Conservation (phyloP, 305 asterid genomes). For the Andrographis paniculata region DNA sequence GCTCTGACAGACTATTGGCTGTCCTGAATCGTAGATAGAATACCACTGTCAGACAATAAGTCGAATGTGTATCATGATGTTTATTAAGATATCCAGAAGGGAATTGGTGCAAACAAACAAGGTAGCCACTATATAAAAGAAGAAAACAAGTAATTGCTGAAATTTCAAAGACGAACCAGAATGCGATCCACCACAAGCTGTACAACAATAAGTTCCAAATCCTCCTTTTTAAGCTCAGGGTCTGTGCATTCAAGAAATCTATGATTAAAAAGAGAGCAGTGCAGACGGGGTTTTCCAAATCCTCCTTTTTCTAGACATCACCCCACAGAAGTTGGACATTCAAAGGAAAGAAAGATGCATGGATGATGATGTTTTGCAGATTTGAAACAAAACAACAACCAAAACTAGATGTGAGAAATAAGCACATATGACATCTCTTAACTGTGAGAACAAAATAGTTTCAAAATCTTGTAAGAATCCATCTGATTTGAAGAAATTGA, state of each 20-base stretch:
- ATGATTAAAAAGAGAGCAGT: constrained; percentile 4
- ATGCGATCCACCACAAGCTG: constrained; percentile 70
- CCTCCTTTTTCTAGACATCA: constrained; percentile 6
- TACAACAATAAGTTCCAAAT: constrained; percentile 64
- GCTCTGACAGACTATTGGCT: no score
- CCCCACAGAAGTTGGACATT: background rate
- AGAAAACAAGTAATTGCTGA: constrained; percentile 13
- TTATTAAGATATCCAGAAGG: no score
- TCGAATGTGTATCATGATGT: no score
- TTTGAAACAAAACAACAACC: no score
- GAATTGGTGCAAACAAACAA: background rate
- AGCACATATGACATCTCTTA: no score
- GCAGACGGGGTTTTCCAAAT: background rate
- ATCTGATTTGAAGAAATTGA: no score
- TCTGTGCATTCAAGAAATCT: constrained; percentile 36
- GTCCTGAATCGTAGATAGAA: background rate
- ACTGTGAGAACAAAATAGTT: no score
- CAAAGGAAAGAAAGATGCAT: no score
- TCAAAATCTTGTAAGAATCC: no score
- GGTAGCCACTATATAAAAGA: background rate
- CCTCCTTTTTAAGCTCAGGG: constrained; percentile 70
- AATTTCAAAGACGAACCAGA: constrained; percentile 42
- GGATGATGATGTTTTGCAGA: no score
- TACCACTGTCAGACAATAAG: no score
- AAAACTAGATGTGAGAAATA: no score